Evolutionary conservation across 768 basidiomycete species (phyloP), one percentile per base, ranked within the genome.

Genomic region (Antrodiella citrinella): DNA sequence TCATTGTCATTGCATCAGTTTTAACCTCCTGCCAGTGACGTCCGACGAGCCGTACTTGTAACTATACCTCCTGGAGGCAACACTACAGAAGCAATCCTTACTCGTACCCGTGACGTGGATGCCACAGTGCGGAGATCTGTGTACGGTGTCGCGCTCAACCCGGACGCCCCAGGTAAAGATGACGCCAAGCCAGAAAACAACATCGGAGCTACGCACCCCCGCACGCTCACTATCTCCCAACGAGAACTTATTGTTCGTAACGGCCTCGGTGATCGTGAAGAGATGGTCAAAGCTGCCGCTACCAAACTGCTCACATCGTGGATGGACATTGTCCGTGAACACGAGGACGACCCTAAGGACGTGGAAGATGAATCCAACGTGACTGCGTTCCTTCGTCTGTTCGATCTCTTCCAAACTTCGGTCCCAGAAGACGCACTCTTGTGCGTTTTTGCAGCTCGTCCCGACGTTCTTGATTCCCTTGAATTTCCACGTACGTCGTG

Each of bases 211-310:
- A 75, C 81, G 1, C 80, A 93, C 54, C 85, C 85, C 0, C 71
- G 76, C 2, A 72, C 72, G 2, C 70, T 97, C 35, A 77, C 75
- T 1, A 80, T 89, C 22, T 67, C 75, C 0, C 88, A 94, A 58
- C 73, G 93, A 10, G 87, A 91, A 58, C 69, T 78, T 20, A 77
- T 95, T 44, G 80, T 95, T 2, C 76, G 78, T 18, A 81, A 87
- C 59, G 95, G 95, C 1, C 72, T 97, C 2, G 84, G 88, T 0
- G 95, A 97, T 66, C 78, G 95, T 22, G 91, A 96, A 51, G 69
- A 75, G 0, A 63, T 67, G 1, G 91, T 97, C 2, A 74, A 82
- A 24, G 68, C 74, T 15, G 90, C 89, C 0, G 84, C 92, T 0
- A 82, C 76, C 1, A 75, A 75, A 1, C 75, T 96, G 43, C 66